Percentiles rank a stretch among this genome's conserved stretches.
Evolutionary conservation across 805 yeast species (phyloP).

Genomic region (Suhomyces canberraensis): DNA sequence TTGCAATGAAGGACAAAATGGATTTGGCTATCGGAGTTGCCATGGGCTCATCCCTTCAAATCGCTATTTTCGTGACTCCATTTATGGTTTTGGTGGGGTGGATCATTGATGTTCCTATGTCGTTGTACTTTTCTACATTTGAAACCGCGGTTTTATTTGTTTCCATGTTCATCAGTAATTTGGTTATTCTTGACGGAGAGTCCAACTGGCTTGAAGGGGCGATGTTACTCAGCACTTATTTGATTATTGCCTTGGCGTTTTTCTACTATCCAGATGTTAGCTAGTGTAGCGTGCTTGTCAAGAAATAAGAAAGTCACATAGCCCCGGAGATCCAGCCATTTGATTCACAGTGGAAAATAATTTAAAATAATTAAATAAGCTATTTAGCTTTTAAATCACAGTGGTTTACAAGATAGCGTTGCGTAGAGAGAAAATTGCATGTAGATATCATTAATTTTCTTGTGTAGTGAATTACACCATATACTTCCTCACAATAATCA

Average conservation of each 20-base stretch:
- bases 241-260: constrained; percentile 86
- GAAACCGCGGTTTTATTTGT: constrained; percentile 92
- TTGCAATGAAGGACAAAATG: constrained; percentile 95
- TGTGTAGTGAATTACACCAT: too few relatives aligned
- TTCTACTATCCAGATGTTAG: constrained; percentile 71
- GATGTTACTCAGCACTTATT: constrained; percentile 82
- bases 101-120: constrained; percentile 88
- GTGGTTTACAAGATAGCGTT: too few relatives aligned
- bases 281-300: too few relatives aligned
- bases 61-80: constrained; percentile 93
- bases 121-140: constrained; percentile 83
- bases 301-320: too few relatives aligned
- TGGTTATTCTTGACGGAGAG: constrained; percentile 88
- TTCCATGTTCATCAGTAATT: constrained; percentile 83
- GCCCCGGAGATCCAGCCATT: too few relatives aligned
- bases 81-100: constrained; percentile 94
- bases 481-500: too few relatives aligned
- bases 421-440: too few relatives aligned
- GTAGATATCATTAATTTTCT: too few relatives aligned
- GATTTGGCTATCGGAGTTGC: constrained; percentile 97
- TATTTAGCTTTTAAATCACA: too few relatives aligned
- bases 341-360: too few relatives aligned
- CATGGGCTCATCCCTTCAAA: constrained; percentile 91
- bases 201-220: constrained; percentile 97
- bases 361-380: too few relatives aligned